Conservation (phyloP, 768 basidiomycete genomes). For the Filobasidium floriforme region DNA sequence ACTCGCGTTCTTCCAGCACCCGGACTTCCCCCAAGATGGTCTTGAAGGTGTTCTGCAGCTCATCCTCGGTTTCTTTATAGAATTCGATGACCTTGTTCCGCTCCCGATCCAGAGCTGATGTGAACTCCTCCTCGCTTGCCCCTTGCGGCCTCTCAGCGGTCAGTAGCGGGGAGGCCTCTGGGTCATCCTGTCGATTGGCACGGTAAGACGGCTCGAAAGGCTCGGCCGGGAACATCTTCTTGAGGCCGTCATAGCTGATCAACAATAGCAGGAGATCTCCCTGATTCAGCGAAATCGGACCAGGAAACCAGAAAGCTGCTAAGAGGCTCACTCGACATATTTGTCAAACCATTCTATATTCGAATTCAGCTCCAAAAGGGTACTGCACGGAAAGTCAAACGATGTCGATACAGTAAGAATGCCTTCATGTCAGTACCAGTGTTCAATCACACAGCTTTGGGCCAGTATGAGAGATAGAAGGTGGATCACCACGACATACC, state of each 20-base stretch:
- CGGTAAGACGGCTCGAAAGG: slow-evolving; percentile 41
- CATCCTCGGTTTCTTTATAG: slow-evolving; percentile 68
- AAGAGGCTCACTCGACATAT: slow-evolving; percentile 42
- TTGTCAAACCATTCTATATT: slow-evolving; percentile 46
- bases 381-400: slow-evolving; percentile 25
- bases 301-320: too few species aligned
- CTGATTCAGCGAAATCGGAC: too few species aligned
- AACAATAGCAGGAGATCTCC: too few species aligned
- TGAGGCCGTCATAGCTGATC: slow-evolving; percentile 45
- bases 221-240: slow-evolving; percentile 44
- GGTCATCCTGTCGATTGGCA: slow-evolving; percentile 25
- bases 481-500: slow-evolving; percentile 11
- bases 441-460: too few species aligned
- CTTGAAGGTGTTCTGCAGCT: slow-evolving; percentile 49
- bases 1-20: slow-evolving; percentile 42
- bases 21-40: slow-evolving; percentile 43
- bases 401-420: neutral
- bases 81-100: slow-evolving; percentile 71
- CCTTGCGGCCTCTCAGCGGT: slow-evolving; percentile 24
- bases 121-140: slow-evolving; percentile 51
- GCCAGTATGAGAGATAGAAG: neutral
- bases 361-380: slow-evolving; percentile 44
- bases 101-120: slow-evolving; percentile 70
- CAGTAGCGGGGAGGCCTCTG: slow-evolving; percentile 40
- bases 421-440: neutral